These are phyloP conservation scores for Aspergillus ruber DNA, from an alignment of 2,329 filamentous ascomycete species.

Conservation along the genomic window DNA sequence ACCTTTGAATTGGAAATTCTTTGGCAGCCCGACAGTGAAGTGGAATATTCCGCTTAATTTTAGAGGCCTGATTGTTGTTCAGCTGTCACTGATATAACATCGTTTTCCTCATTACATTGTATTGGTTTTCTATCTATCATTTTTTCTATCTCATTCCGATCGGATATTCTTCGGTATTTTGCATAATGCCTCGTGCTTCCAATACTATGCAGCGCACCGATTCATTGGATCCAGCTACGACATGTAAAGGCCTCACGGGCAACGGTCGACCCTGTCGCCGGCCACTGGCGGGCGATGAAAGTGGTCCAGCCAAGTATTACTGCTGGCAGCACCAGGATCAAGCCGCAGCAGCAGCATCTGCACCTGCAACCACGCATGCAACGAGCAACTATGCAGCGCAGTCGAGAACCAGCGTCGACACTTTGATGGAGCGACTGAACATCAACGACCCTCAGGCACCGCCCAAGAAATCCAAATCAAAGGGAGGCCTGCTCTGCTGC, in stretches of 20 bases:
- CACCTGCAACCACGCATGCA: background rate
- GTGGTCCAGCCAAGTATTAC: conserved; percentile 49
- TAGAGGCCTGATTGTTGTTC: background rate
- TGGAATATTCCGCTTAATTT: conserved; percentile 7
- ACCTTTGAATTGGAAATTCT: background rate
- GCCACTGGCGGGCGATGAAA: conserved; percentile 47
- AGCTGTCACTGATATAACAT: background rate
- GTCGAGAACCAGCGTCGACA: conserved; percentile 72
- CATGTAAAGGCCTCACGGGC: conserved; percentile 80
- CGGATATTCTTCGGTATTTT: conserved; percentile 1
- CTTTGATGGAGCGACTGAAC: conserved; percentile 71
- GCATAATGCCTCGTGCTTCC: conserved; percentile 56
- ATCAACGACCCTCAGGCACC: conserved; percentile 39
- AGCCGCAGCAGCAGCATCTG: conserved; percentile 37
- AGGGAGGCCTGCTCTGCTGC: conserved; percentile 17
- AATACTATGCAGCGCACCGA: conserved; percentile 68
- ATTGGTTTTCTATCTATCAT: background rate
- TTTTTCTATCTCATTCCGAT: background rate
- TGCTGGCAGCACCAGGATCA: conserved; percentile 97
- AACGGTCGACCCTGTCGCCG: conserved; percentile 79
- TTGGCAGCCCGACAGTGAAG: background rate
- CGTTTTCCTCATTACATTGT: background rate
- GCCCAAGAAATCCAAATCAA: conserved; percentile 6
- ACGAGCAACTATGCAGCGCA: conserved; percentile 31
- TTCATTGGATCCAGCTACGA: conserved; percentile 74